Conservation (phyloP, 495 filamentous ascomycete genomes). For the Penicillium canescens region DNA sequence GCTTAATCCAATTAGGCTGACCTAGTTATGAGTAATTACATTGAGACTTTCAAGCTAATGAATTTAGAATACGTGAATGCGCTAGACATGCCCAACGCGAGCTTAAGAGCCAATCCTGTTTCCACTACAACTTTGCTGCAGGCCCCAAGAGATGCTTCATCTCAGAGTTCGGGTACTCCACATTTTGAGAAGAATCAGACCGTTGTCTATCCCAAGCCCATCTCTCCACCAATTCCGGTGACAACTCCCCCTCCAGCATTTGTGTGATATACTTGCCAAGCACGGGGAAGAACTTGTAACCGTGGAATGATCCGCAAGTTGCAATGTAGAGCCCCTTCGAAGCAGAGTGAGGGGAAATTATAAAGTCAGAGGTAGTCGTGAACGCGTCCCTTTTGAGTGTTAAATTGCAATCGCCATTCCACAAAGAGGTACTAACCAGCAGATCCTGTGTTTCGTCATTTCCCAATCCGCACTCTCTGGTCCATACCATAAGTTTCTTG, state of each 20-base stretch:
- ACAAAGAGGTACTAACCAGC: conserved; percentile 33
- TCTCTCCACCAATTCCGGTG: conserved; percentile 36
- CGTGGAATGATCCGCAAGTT: conserved; percentile 51
- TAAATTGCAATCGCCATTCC: conserved; percentile 4
- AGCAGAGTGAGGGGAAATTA: conserved; percentile 55
- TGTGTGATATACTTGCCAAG: conserved; percentile 59
- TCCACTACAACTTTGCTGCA: conserved; percentile 39
- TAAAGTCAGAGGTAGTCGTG: conserved; percentile 54
- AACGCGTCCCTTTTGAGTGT: conserved; percentile 34
- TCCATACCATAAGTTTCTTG: conserved; percentile 38
- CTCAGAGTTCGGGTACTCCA: conserved; percentile 37
- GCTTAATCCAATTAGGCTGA: too few relatives aligned
- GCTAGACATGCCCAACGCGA: too few relatives aligned
- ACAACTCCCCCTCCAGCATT: conserved; percentile 52
- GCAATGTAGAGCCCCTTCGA: conserved; percentile 50
- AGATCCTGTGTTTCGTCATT: conserved; percentile 45
- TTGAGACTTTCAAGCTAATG: too few relatives aligned
- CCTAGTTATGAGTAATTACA: too few relatives aligned
- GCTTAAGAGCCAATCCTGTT: too few relatives aligned
- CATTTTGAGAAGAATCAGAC: conserved; percentile 33
- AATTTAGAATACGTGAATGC: too few relatives aligned
- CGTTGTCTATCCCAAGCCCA: conserved; percentile 62
- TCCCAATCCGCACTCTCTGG: conserved; percentile 35
- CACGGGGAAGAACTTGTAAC: conserved; percentile 62
- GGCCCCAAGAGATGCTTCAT: conserved; percentile 34